Conservation (phyloP, 768 basidiomycete genomes). For the Suillus alpinus region DNA sequence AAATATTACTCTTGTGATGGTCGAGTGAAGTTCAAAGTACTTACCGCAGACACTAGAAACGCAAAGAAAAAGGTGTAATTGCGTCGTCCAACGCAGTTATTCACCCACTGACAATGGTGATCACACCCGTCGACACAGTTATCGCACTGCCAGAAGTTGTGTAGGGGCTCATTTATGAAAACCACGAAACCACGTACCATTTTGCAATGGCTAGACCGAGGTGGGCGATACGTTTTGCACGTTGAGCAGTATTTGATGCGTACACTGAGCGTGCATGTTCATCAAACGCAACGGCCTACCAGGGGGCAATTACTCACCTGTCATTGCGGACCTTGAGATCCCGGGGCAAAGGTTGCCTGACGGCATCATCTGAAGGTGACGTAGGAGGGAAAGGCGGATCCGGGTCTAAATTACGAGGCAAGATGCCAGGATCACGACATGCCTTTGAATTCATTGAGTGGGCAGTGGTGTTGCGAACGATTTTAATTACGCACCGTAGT, state of each 20-base stretch:
- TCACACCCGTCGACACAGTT: conserved; percentile 97
- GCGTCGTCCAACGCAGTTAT: conserved; percentile 92
- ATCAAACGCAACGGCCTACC: neutral
- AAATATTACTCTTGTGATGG: conserved; percentile 8
- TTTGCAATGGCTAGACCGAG: conserved; percentile 93
- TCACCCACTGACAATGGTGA: conserved; percentile 89
- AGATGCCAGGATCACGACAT: conserved; percentile 80
- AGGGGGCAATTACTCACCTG: conserved; percentile 47
- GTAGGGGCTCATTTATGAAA: neutral
- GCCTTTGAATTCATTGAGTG: conserved; percentile 43
- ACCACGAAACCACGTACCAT: conserved; percentile 52
- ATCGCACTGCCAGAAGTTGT: conserved; percentile 63
- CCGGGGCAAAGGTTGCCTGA: conserved; percentile 68
- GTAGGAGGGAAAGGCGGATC: conserved; percentile 73
- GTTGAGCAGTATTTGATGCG: conserved; percentile 93
- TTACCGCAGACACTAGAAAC: conserved; percentile 72
- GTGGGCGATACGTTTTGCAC: conserved; percentile 90
- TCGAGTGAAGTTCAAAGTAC: conserved; percentile 28
- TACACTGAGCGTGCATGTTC: conserved; percentile 48
- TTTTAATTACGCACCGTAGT: conserved; percentile 54
- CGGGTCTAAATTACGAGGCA: conserved; percentile 84
- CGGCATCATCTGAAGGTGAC: conserved; percentile 60
- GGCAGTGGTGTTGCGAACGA: conserved; percentile 5
- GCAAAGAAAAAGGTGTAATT: conserved; percentile 95
- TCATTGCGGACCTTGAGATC: conserved; percentile 79